phyloP scores from a whole-genome alignment of 345 rosid genomes.

The Gynandropsis gynandra region DNA sequence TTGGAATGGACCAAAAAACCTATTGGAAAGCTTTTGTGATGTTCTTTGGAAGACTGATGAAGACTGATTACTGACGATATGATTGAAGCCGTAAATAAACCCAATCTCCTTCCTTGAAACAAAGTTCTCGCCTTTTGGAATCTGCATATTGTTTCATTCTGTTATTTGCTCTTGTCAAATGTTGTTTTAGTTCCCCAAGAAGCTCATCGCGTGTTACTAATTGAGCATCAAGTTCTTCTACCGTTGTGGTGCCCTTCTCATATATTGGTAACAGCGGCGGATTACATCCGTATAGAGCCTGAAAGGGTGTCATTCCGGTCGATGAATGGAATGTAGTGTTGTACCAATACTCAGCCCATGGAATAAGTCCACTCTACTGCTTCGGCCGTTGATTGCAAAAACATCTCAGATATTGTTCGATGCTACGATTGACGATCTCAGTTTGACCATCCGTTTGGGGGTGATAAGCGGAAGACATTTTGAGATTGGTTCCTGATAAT shows the following conservation, averaged over 20 bases:
- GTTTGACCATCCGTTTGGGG: too few relatives aligned
- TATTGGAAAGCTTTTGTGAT: neutral
- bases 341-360: neutral
- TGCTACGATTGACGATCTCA: too few relatives aligned
- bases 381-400: neutral
- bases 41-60: neutral
- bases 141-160: neutral
- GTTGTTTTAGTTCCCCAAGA: neutral
- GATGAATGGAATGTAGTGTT: neutral
- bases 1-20: neutral
- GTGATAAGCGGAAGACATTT: neutral
- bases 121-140: neutral
- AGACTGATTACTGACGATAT: neutral
- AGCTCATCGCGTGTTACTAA: neutral
- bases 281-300: neutral
- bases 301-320: neutral
- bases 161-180: neutral
- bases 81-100: neutral
- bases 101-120: neutral
- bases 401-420: too few relatives aligned
- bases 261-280: neutral
- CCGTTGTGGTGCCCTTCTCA: neutral
- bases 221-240: neutral
- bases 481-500: neutral
- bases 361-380: neutral